Base-by-base conservation (phyloP, 805 yeast species). In the Cyberlindnera mrakii region DNA sequence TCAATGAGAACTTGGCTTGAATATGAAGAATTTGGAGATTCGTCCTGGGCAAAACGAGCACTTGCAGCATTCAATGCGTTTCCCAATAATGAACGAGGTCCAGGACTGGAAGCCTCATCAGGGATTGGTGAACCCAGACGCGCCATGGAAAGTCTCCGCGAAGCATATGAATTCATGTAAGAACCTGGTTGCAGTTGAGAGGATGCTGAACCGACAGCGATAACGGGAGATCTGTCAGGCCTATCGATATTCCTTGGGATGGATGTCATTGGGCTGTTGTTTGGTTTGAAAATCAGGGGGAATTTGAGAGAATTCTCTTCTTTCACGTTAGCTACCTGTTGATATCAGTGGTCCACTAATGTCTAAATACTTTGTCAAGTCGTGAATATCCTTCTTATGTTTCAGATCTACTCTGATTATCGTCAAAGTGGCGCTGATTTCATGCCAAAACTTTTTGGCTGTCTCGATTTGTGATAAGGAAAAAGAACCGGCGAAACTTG, bases 81-180 rank as follows among this genome's bases (percentile, higher is more conserved):
- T 10, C 36, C 36, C 6, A 25, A 17, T n/a, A 19, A 30, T 2
- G 44, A 35, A 18, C 47, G 45, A 2, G 49, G 17, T 8, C 39
- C 35, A 3, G 46, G 48, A n/a, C 42, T 36, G 35, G 20, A 23
- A 8, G 25, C 23, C 30, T 37, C 33, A 15, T 37, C 39, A 6
- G 33, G 39, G 18, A 37, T 43, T 6, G 54, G 53, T 5, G 53
- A 48, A 14, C 52, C 52, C 30, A 48, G 38, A n/a, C 49, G 34
- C 16, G 41, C 54, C 8, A 52, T 46, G 10, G 54, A 50, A 4
- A 46, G 43, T 17, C 55, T 37, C 25, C 55, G 42, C n/a, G 54
- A 44, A 18, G 39, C 36, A n/a, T 34, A 18, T 14, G 36, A 34
- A 13, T 18, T 20, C 36, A 34, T 18, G 16, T 18, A 34, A 13